Conservation (phyloP, 2,329 filamentous ascomycete genomes). For the Aspergillus pseudoglaucus region DNA sequence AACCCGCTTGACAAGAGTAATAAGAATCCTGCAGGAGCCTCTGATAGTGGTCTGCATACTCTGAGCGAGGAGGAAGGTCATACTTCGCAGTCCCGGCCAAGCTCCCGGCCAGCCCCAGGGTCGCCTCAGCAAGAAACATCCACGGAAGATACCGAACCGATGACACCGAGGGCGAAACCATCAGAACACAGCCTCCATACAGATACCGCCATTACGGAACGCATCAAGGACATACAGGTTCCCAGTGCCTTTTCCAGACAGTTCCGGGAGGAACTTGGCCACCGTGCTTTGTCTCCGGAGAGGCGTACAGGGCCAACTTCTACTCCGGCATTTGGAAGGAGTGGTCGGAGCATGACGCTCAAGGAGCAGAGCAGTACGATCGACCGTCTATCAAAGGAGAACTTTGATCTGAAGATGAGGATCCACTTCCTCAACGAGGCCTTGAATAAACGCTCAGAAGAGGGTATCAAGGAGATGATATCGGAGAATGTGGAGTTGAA, state of each 20-base stretch:
- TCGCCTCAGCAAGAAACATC: conserved; percentile 33
- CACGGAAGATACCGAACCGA: conserved; percentile 45
- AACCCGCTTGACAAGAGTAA: conserved; percentile 35
- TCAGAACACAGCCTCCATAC: conserved; percentile 60
- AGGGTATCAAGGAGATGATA: conserved; percentile 96
- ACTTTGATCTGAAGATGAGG: conserved; percentile 94
- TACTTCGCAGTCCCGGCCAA: conserved; percentile 4
- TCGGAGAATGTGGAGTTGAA: conserved; percentile 94
- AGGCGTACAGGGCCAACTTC: conserved; percentile 47
- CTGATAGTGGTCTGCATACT: conserved; percentile 47
- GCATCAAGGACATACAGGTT: conserved; percentile 83
- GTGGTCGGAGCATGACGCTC: conserved; percentile 70
- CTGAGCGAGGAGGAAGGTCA: conserved; percentile 53
- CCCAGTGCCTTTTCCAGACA: conserved; percentile 82
- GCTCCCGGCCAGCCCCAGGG: conserved; percentile 26
- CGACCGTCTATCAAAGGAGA: conserved; percentile 92
- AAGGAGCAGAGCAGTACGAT: conserved; percentile 98
- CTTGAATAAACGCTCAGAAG: conserved; percentile 85
- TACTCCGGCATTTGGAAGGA: conserved; percentile 46
- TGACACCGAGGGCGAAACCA: conserved; percentile 63
- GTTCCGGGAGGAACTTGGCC: conserved; percentile 63
- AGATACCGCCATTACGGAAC: conserved; percentile 81
- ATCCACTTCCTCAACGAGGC: conserved; percentile 96
- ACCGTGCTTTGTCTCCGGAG: conserved; percentile 56
- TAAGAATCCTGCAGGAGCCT: conserved; percentile 32